Base-by-base conservation (phyloP, 2,329 filamentous ascomycete genomes). In the Aspergillus uvarum region DNA sequence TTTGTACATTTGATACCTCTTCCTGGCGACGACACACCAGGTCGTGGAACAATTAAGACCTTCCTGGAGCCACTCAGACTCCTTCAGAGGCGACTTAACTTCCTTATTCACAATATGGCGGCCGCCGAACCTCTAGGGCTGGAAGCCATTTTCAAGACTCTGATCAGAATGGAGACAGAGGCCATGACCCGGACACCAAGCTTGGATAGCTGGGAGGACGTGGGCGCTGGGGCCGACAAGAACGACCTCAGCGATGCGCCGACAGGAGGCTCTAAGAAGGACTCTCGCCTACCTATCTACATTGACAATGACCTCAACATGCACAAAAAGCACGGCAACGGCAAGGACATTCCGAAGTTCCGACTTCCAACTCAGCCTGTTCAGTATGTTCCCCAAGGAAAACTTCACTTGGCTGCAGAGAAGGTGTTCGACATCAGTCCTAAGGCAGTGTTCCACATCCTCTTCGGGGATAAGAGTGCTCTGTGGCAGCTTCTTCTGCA, bases 401-500 rank as follows among this genome's bases (percentile, higher is more conserved):
- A 96, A 85, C 86, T 88, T 55, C 83, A 85, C 64, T 84, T 89
- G 65, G 88, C 89, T 7, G 86, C 90, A 1, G 91, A 96, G 73
- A 87, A 90, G 62, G 85, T 92, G 65, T 96, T 96, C 73, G 90
- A 96, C 66, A 88, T 98, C 62, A 96, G 91, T 63, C 89, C 95
- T 51, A 98, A 99, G 75, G 92, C 91, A 0, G 87, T 96, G 59
- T 99, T 98, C 75, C 94, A 98, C 71, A 91, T 98, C 16, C 84
- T 99, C 54, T 99, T 98, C 75, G 95, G 95, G 42, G 95, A 99
- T 76, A 96, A 94, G 78, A 96, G 91, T 73, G 91, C 93, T 35
- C 88, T 98, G 44, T 99, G 97, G 77, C 92, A 95, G 68, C 87
- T 94, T 70, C 82, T 98, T 31, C 94, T 97, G 73, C 89, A 91